Conservation (phyloP, 257 asterid species). For the Avicennia marina region DNA sequence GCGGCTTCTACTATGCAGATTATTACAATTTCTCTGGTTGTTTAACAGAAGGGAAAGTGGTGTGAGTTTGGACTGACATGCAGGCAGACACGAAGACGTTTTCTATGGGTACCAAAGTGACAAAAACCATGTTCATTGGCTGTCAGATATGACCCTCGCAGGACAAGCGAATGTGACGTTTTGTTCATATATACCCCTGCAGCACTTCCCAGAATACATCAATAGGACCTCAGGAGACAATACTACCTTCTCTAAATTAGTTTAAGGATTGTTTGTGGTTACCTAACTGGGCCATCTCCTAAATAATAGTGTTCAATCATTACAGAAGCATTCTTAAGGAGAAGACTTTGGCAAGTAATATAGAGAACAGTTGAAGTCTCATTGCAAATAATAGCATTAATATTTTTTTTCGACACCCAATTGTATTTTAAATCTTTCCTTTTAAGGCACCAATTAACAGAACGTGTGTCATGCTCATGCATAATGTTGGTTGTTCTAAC, state of each 20-base stretch:
- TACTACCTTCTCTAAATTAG: not conserved
- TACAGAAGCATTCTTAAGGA: no score
- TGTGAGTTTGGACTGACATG: not conserved
- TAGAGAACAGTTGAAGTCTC: no score
- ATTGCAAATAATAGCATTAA: no score
- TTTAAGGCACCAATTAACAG: constrained; percentile 23
- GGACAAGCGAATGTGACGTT: constrained; percentile 4
- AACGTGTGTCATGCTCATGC: constrained; percentile 13
- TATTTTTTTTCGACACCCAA: no score
- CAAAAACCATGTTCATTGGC: constrained; percentile 26
- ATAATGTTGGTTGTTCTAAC: constrained; percentile 28
- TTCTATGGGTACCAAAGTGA: constrained; percentile 13
- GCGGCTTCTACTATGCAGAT: no score
- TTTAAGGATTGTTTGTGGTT: constrained; percentile 1
- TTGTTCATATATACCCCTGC: no score
- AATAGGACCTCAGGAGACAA: no score
- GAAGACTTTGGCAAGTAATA: no score
- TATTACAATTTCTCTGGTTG: not conserved
- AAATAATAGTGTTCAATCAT: no score
- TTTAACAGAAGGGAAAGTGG: not conserved
- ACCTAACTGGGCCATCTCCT: no score
- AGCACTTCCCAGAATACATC: not conserved
- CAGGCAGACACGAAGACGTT: not conserved
- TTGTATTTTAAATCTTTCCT: constrained; percentile 25
- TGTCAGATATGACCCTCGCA: not conserved